Evolutionary conservation across 2,329 filamentous ascomycete genomes (phyloP).

Genomic region (Pestalotiopsis sp.): DNA sequence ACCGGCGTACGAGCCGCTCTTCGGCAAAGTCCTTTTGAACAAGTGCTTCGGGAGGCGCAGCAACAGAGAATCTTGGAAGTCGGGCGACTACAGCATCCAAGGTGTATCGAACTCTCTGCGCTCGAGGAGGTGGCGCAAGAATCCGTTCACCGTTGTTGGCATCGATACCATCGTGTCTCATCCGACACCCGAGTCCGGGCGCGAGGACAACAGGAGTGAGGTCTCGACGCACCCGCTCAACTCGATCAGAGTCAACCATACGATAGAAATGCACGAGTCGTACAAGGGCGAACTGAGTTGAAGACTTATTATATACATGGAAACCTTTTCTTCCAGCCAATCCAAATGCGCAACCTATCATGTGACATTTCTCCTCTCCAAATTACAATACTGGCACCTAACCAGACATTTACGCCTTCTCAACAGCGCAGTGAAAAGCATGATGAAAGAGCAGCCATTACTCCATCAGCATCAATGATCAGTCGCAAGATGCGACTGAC

Average conservation of each 20-base stretch:
- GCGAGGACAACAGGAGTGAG: background rate
- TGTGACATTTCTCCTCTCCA: too few species aligned
- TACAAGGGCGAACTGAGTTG: background rate
- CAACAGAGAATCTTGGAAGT: background rate
- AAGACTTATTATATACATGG: background rate
- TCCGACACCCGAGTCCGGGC: background rate
- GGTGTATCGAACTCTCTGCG: background rate
- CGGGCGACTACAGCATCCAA: background rate
- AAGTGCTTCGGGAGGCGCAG: background rate
- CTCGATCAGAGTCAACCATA: background rate
- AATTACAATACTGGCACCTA: too few species aligned
- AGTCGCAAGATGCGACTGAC: too few species aligned
- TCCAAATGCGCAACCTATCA: too few species aligned
- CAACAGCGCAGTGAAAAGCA: too few species aligned
- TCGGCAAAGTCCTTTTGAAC: background rate
- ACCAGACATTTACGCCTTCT: too few species aligned
- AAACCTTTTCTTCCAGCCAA: background rate
- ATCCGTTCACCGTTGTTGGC: background rate
- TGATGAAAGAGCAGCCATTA: too few species aligned
- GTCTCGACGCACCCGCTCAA: background rate
- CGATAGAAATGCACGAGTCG: background rate
- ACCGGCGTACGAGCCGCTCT: background rate
- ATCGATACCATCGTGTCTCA: background rate
- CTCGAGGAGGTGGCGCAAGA: background rate
- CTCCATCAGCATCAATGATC: too few species aligned